These are phyloP conservation scores for Asterionellopsis glacialis DNA, from an alignment of 108 stramenopile species.

Conservation along the genomic window DNA sequence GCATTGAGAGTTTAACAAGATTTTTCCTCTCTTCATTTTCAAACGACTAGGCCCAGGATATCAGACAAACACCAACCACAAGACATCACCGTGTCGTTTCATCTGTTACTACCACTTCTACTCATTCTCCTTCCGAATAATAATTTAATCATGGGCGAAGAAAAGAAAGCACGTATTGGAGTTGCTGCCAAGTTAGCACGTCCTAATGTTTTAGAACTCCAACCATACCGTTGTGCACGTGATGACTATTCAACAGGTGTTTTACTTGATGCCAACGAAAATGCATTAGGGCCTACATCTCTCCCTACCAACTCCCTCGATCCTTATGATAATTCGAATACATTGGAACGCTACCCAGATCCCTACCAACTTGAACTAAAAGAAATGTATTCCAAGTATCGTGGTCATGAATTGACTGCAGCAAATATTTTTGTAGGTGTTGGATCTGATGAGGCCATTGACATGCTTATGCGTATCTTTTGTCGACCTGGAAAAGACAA, in stretches of 20 bases:
- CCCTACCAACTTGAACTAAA: slow-evolving; percentile 86
- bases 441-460: slow-evolving; percentile 96
- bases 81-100: neutral
- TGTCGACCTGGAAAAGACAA: slow-evolving; percentile 79
- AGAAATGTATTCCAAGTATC: slow-evolving; percentile 57
- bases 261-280: slow-evolving; percentile 96
- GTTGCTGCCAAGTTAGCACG: slow-evolving; percentile 71
- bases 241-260: slow-evolving; percentile 92
- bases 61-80: neutral
- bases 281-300: slow-evolving; percentile 79
- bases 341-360: slow-evolving; percentile 89
- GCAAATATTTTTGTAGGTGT: slow-evolving; percentile 95
- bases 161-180: slow-evolving; percentile 19
- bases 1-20: too few species aligned
- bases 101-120: neutral
- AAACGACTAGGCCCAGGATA: neutral
- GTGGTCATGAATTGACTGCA: slow-evolving; percentile 50
- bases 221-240: slow-evolving; percentile 93
- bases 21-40: too few species aligned
- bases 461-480: slow-evolving; percentile 93
- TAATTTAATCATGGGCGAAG: slow-evolving; percentile 1
- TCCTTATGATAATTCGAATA: slow-evolving; percentile 50
- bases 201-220: slow-evolving; percentile 86
- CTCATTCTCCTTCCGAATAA: neutral
- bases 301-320: slow-evolving; percentile 56